Evolutionary conservation across 1,139 yeast species (phyloP), one percentile per base, ranked within the genome.

Genomic region (Suhomyces taliae): DNA sequence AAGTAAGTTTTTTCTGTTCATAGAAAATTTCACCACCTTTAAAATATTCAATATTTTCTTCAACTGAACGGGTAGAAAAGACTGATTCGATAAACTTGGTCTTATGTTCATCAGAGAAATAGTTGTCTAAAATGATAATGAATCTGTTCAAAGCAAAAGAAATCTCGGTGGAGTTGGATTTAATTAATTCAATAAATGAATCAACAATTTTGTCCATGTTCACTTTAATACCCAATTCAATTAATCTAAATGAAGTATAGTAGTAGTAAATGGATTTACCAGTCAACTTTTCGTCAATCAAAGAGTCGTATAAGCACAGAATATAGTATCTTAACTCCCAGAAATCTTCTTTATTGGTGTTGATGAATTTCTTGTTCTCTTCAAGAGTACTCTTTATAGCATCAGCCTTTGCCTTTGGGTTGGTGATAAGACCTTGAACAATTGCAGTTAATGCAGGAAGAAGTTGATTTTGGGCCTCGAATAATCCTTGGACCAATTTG

Each of bases 271-370:
- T 14, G 1, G 40, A 34, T 6, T 48, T 47, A 2, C 45, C 48
- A 9, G 47, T 46, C 8, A 38, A 24, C 6, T 40, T 39, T 4
- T 15, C 36, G 9, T 43, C 43, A 8, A 73, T 62, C 12, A 46
- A 29, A 9, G 60, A 49, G 8, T 79, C 82, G 57, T 74, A 82
- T 3, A 80, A 58, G 54, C 80, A 76, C 48, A 82, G 60, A 6
- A 81, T 54, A 50, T 74, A 66, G 56, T 72, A 82, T 34, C 68
- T 69, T 24, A 79, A 53, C 46, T 70, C 74, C 85, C 85, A 82
- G 19, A 65, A 57, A 8, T 59, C 57, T 4, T 51, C 53, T 3
- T 56, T 45, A 0, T 58, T 39, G 4, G 49, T 43, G n/a, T 47
- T 42, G 19, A 61, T 55, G 27, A 53, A 41, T 6, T 45, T 46